Conservation (phyloP, 176 grass and related monocot species). For the sorghum (Sorghum bicolor) region DNA sequence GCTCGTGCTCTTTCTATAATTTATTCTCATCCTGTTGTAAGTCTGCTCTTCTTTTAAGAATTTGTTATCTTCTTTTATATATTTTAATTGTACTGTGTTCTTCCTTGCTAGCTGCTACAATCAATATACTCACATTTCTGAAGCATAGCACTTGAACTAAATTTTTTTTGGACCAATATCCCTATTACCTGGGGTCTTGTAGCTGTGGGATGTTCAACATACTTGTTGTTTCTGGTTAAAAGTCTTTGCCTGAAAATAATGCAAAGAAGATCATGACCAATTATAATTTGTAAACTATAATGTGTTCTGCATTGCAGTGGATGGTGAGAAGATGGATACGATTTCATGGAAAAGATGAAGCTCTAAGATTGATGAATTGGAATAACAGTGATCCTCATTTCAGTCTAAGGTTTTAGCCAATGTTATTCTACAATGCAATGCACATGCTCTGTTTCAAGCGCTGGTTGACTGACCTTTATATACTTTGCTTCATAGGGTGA, state of each 20-base stretch:
- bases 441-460: conserved; percentile 24
- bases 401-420: conserved; percentile 64
- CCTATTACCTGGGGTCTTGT: conserved; percentile 16
- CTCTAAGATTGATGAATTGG: conserved; percentile 91
- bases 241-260: conserved; percentile 12
- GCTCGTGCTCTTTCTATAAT: conserved; percentile 82
- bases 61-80: background rate
- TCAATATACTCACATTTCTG: background rate
- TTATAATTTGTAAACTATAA: conserved; percentile 23
- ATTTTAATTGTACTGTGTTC: background rate
- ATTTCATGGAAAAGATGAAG: conserved; percentile 70
- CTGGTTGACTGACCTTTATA: conserved; percentile 18
- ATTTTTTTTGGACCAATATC: background rate
- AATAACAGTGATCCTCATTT: conserved; percentile 90
- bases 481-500: conserved; percentile 62
- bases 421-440: conserved; percentile 12
- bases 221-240: conserved; percentile 12
- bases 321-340: conserved; percentile 97
- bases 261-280: conserved; percentile 19
- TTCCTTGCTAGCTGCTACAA: background rate
- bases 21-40: conserved; percentile 98
- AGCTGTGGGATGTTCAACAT: background rate
- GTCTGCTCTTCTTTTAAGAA: conserved; percentile 33
- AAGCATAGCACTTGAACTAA: background rate
- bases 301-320: conserved; percentile 54